These are phyloP conservation scores for Lachnellula suecica DNA, from an alignment of 2,329 filamentous ascomycete species.

Conservation along the genomic window DNA sequence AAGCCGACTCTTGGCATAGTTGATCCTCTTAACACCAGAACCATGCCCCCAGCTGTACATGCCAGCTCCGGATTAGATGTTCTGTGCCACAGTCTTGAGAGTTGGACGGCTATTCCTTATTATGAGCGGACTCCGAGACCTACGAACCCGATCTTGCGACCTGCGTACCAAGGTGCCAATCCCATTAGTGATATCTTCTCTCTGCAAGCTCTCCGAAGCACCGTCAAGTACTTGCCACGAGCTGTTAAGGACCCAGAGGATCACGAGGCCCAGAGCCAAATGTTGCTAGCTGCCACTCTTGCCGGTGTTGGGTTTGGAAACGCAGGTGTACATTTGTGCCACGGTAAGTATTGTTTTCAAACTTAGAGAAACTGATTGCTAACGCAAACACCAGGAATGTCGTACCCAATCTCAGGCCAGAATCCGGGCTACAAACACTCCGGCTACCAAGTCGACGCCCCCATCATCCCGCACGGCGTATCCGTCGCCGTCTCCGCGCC, in stretches of 20 bases:
- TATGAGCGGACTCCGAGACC: conserved; percentile 82
- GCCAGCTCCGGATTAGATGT: conserved; percentile 91
- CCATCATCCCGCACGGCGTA: conserved; percentile 94
- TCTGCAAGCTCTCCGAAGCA: conserved; percentile 76
- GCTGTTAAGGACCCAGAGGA: conserved; percentile 88
- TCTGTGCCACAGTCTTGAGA: conserved; percentile 91
- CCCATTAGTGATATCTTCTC: conserved; percentile 98
- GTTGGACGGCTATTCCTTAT: conserved; percentile 97
- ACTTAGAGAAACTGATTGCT: background rate
- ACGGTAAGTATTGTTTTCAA: conserved; percentile 40
- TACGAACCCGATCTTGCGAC: conserved; percentile 82
- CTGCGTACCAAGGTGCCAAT: conserved; percentile 95
- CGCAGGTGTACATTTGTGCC: conserved; percentile 87
- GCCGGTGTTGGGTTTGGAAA: conserved; percentile 97
- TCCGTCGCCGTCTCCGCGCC: conserved; percentile 92
- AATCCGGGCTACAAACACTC: conserved; percentile 87
- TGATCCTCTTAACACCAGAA: conserved; percentile 84
- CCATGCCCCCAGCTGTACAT: conserved; percentile 94
- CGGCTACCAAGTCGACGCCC: conserved; percentile 75
- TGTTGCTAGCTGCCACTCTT: conserved; percentile 91
- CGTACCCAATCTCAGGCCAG: conserved; percentile 93
- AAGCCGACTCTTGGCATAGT: conserved; percentile 93
- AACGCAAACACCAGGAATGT: conserved; percentile 65
- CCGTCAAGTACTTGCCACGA: conserved; percentile 89
- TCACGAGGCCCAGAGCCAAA: conserved; percentile 87